Base-by-base conservation (phyloP, 2,329 filamentous ascomycete species). In the Microcyclosporella mali region DNA sequence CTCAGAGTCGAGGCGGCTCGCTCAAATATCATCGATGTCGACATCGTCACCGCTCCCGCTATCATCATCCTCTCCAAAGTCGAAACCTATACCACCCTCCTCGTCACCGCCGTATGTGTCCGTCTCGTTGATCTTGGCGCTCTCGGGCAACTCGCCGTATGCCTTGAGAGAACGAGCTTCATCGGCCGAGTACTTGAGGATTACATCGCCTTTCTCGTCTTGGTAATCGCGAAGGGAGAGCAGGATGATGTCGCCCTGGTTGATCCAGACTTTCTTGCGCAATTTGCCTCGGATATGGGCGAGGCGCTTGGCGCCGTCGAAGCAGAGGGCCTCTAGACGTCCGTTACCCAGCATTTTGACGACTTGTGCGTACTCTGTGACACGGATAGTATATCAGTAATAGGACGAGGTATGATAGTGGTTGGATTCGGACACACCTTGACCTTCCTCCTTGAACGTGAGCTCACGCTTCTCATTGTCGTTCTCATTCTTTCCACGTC, bases 241-340 rank as follows among this genome's bases (percentile, higher is more conserved):
- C 34, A 90, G 79, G 67, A 90, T 89, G 66, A 95, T 95, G 67
- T 95, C 88, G 64, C 88, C 88, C 74, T 95, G 88, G 78, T 95
- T 95, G 78, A 95, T 95, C 88, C 88, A 95, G 70, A 97, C 92
- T 80, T 98, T 98, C 80, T 98, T 98, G 63, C 92, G 83, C 62
- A 98, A 85, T 73, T 98, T 97, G 72, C 90, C 90, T 53, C 90
- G 88, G 61, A 87, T 88, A 67, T 90, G 84, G 53, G 84, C 86
- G 31, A 88, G 79, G 48, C 88, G 82, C 68, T 88, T 88, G 56
- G 84, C 82, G 65, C 90, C 90, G 67, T 97, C 92, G 70, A 98
- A 98, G 75, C 90, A 97, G 58, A 88, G 75, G 14, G 88, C 88
- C 70, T 95, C 88, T 37, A 95, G 81, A 59, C 89, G 86, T 56